Evolutionary conservation across 2,329 filamentous ascomycete genomes (phyloP).

Genomic region (Fusarium chlamydosporum): DNA sequence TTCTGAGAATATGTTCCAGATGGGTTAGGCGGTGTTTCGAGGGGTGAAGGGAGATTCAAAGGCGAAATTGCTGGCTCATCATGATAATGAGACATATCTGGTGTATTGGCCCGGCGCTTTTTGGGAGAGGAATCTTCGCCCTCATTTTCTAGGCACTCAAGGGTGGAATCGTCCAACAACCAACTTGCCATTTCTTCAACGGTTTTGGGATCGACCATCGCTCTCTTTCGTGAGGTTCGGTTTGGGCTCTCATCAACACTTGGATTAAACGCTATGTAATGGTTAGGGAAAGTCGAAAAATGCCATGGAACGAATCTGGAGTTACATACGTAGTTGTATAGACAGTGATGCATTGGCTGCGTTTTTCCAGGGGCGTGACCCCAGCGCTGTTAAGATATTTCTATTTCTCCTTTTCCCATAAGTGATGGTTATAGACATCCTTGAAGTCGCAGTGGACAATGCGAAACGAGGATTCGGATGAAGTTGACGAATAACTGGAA

Average conservation of each 20-base stretch:
- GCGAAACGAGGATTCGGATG: neutral
- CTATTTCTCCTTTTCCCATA: conserved; percentile 53
- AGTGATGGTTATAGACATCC: conserved; percentile 48
- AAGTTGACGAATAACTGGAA: neutral
- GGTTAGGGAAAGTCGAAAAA: conserved; percentile 4
- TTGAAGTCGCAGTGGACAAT: conserved; percentile 1
- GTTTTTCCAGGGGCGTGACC: conserved; percentile 48
- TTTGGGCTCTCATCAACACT: conserved; percentile 13
- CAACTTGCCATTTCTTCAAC: conserved; percentile 53
- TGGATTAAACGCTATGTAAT: neutral
- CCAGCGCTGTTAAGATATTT: conserved; percentile 49
- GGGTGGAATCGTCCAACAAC: conserved; percentile 48
- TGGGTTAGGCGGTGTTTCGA: conserved; percentile 10
- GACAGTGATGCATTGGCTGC: conserved; percentile 30
- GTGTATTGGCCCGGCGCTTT: conserved; percentile 24
- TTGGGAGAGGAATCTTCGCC: conserved; percentile 14
- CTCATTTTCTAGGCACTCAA: conserved; percentile 16
- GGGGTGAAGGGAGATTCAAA: conserved; percentile 24
- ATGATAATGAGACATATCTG: neutral
- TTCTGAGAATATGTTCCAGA: conserved; percentile 10
- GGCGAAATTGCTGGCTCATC: conserved; percentile 22
- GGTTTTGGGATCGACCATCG: conserved; percentile 15
- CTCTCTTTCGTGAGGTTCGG: conserved; percentile 29
- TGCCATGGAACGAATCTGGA: neutral
- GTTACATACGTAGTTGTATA: conserved; percentile 40